Base-by-base conservation (phyloP, 2,329 filamentous ascomycete genomes). In the Chrysoporthe deuterocubensis region DNA sequence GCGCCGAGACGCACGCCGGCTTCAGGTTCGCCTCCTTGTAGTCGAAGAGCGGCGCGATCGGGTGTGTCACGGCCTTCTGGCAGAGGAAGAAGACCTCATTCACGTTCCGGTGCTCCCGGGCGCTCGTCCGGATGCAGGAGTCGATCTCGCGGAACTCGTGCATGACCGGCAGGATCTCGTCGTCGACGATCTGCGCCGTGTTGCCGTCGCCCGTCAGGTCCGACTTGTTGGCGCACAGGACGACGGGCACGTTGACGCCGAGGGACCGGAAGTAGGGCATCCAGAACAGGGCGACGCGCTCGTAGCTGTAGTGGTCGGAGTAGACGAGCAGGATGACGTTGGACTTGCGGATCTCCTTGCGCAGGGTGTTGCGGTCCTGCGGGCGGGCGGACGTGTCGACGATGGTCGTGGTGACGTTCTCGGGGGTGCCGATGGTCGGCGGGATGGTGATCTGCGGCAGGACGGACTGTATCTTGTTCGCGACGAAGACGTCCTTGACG, bases 81-180 rank as follows among this genome's bases (percentile, higher is more conserved):
- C 96, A 99, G 16, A 99, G 89, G 75, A 97, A 98, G 81, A 99
- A 98, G 69, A 95, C 93, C 78, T 95, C 94, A 77, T 97, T 97
- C 77, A 97, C 92, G 78, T 97, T 97, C 74, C 91, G 90, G 76
- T 97, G 93, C 75, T 97, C 93, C 73, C 93, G 89, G 26, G 95
- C 94, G 79, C 94, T 98, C 9, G 94, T 94, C 66, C 96, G 88
- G 76, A 99, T 98, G 80, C 96, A 99, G 0, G 94, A 97, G 78
- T 99, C 96, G 71, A 99, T 97, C 79, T 98, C 96, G 76, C 97
- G 95, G 81, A 98, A 99, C 81, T 99, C 96, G 70, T 92, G 91
- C 96, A 99, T 97, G 72, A 99, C 90, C 0, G 96, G 96, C 43
- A 98, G 84, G 93, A 99, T 97, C 81, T 99, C 96, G 78, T 98